Base-by-base conservation (phyloP, 1,284 basidiomycete genomes). In the Ustilago esculenta region DNA sequence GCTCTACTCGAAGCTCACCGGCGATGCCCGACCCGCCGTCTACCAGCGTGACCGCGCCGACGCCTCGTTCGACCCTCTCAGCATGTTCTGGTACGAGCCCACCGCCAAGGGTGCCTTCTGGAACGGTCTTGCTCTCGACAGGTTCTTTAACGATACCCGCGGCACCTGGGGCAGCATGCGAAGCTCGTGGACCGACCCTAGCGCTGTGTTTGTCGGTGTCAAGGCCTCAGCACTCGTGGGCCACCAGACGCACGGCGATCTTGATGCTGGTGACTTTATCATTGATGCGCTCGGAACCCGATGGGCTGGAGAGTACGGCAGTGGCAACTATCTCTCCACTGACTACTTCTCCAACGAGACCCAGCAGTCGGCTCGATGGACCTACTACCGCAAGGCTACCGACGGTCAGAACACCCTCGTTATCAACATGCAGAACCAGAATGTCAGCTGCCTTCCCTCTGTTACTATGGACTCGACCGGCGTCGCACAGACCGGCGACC, bases 11-110 rank as follows among this genome's bases (percentile, higher is more conserved):
- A 72, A 61, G 54, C 67, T 71, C 24, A 37, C 57, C 3, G 58
- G 72, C 47, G 71, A 82, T 58, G 91, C 95, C 11, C 83, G 85
- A 72, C 95, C 89, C 82, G 85, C 88, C 14, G 87, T 98, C 48
- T 94, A 89, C 87, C 95, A 98, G 84, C 91, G 95, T 61, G 95
- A 98, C 81, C 91, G 90, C 75, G 84, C 85, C 50, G 76, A 77
- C 30, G 94, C 98, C 77, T 89, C 92, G 1, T 69, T 68, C 9
- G 95, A 98, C 70, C 95, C 95, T 0, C 92, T 90, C 87, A 89
- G 88, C 78, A 94, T 98, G 92, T 95, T 98, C 86, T 98, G 93
- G 92, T 98, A 98, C 83, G 86, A 97, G 81, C 88, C 93, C 11
- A 85, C 87, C 5, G 87, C 89, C 44, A 84, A 85, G 17, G 95